Conservation (phyloP, 495 filamentous ascomycete species). For the Aspergillus baeticus region DNA sequence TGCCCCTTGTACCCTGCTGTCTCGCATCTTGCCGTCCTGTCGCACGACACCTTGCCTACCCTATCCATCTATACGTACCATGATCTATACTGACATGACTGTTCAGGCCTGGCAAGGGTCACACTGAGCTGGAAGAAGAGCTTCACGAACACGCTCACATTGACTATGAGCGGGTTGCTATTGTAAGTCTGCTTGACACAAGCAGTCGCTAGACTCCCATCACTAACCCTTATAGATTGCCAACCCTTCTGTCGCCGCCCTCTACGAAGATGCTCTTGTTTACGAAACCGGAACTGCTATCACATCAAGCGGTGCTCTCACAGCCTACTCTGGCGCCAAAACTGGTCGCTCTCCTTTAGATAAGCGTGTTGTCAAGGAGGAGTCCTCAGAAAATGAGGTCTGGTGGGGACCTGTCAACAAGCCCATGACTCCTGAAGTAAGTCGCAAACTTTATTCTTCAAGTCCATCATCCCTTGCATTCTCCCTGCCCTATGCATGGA, state of each 20-base stretch:
- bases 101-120: constrained; percentile 72
- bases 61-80: too few relatives aligned
- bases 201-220: neutral
- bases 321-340: constrained; percentile 96
- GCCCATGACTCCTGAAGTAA: constrained; percentile 96
- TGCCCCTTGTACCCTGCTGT: constrained; percentile 18
- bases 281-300: constrained; percentile 98
- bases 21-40: neutral
- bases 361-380: constrained; percentile 95
- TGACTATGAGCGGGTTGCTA: constrained; percentile 97
- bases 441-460: constrained; percentile 34
- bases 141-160: constrained; percentile 98
- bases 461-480: constrained; percentile 23
- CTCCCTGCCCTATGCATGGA: constrained; percentile 18
- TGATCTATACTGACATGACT: constrained; percentile 30
- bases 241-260: constrained; percentile 86
- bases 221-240: constrained; percentile 59
- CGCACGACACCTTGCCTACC: neutral
- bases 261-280: constrained; percentile 98
- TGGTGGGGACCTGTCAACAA: constrained; percentile 99
- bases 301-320: constrained; percentile 90
- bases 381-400: constrained; percentile 81
- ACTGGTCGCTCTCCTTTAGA: constrained; percentile 95
- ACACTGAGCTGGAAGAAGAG: constrained; percentile 96
- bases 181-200: constrained; percentile 56